These are phyloP conservation scores for Exophiala bonariae DNA, from an alignment of 2,329 filamentous ascomycete genomes.

Conservation along the genomic window DNA sequence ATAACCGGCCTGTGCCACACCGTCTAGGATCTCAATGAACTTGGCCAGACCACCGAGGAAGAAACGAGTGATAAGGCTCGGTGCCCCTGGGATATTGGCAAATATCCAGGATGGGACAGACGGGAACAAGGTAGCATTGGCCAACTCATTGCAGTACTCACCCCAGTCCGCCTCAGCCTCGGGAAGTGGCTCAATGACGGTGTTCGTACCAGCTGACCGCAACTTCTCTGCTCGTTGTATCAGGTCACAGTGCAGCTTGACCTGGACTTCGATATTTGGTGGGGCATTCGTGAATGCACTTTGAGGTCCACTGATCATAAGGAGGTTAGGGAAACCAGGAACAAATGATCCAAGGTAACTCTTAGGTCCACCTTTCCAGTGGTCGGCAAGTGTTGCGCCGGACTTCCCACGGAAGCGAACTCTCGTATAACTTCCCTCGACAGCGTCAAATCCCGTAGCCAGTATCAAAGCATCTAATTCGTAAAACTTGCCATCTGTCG, in stretches of 20 bases:
- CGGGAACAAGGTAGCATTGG: slow-evolving; percentile 36
- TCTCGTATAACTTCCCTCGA: slow-evolving; percentile 36
- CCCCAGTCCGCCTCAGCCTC: slow-evolving; percentile 53
- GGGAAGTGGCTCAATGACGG: slow-evolving; percentile 50
- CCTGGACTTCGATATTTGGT: slow-evolving; percentile 36
- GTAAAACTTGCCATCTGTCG: slow-evolving; percentile 25
- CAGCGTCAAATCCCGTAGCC: slow-evolving; percentile 24
- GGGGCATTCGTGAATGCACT: slow-evolving; percentile 42
- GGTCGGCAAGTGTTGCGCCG: slow-evolving; percentile 29
- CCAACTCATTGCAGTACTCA: slow-evolving; percentile 12
- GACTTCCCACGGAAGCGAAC: slow-evolving; percentile 53
- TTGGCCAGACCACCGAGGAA: slow-evolving; percentile 12
- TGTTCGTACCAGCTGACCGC: slow-evolving; percentile 40
- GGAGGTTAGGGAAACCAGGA: slow-evolving; percentile 45
- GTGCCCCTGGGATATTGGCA: slow-evolving; percentile 46
- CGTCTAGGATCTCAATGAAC: slow-evolving; percentile 9
- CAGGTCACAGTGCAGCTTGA: slow-evolving; percentile 49
- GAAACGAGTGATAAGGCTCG: slow-evolving; percentile 12
- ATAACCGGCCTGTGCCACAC: slow-evolving; percentile 11
- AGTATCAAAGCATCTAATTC: slow-evolving; percentile 30
- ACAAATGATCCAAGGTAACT: slow-evolving; percentile 41
- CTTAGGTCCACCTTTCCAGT: slow-evolving; percentile 32
- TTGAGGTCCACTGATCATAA: slow-evolving; percentile 40
- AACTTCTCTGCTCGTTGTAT: slow-evolving; percentile 50
- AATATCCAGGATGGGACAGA: slow-evolving; percentile 52